Evolutionary conservation across 2,329 filamentous ascomycete species (phyloP).

Genomic region (Aspergillus tubingensis): DNA sequence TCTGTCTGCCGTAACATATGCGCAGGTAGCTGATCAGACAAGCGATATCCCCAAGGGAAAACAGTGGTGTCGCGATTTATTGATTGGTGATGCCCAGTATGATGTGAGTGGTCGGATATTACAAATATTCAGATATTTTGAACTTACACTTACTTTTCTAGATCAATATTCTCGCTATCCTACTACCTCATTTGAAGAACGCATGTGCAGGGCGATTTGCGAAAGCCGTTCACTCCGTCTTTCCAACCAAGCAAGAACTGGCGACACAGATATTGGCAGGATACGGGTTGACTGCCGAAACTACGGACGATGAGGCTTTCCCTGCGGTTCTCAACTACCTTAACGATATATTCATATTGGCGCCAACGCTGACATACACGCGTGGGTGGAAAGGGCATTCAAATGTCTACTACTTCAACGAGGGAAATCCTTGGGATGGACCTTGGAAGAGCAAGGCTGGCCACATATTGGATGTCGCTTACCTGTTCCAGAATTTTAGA

Average conservation of each 20-base stretch:
- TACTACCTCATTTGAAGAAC: slow-evolving; percentile 25
- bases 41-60: slow-evolving; percentile 42
- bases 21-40: slow-evolving; percentile 23
- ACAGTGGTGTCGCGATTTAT: slow-evolving; percentile 49
- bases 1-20: slow-evolving; percentile 26
- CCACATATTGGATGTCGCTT: slow-evolving; percentile 51
- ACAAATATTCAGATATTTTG: background rate
- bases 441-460: slow-evolving; percentile 42
- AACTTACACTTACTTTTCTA: slow-evolving; percentile 7
- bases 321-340: slow-evolving; percentile 46
- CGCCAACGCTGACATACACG: slow-evolving; percentile 46
- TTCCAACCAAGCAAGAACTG: slow-evolving; percentile 26
- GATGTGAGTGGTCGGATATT: slow-evolving; percentile 40
- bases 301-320: slow-evolving; percentile 46
- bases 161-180: slow-evolving; percentile 34
- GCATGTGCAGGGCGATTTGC: slow-evolving; percentile 28
- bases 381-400: slow-evolving; percentile 36
- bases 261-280: slow-evolving; percentile 34
- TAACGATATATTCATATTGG: slow-evolving; percentile 51
- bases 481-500: slow-evolving; percentile 51
- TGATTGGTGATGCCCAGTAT: slow-evolving; percentile 52
- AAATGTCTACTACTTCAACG: slow-evolving; percentile 51
- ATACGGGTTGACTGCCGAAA: slow-evolving; percentile 43
- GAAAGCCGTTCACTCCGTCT: slow-evolving; percentile 21
- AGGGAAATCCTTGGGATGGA: slow-evolving; percentile 51